These are phyloP conservation scores for Rhododendron simsii DNA, from an alignment of 148 eudicot genomes.

Conservation along the genomic window DNA sequence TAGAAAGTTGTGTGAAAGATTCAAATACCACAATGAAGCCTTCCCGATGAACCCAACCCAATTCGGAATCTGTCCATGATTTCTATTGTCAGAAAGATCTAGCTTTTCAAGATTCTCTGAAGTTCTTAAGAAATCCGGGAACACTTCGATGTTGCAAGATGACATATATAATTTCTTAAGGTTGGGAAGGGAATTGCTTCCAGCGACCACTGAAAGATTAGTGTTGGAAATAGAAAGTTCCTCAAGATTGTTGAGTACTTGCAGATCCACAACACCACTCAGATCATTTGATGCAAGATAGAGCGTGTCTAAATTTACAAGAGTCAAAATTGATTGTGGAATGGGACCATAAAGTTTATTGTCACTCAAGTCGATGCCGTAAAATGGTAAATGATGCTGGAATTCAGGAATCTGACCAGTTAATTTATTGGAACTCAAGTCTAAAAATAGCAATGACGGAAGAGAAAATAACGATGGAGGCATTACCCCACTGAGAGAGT, in stretches of 20 bases:
- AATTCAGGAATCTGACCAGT: slow-evolving; percentile 12
- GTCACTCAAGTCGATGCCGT: background rate
- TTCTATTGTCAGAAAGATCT: too few relatives aligned
- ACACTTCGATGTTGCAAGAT: slow-evolving; percentile 18
- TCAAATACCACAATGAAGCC: too few relatives aligned
- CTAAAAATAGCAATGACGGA: background rate
- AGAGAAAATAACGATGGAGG: slow-evolving; percentile 23
- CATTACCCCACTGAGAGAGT: slow-evolving; percentile 20
- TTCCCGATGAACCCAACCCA: too few relatives aligned
- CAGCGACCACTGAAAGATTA: background rate
- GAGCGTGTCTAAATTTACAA: background rate
- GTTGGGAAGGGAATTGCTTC: background rate
- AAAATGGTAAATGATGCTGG: background rate
- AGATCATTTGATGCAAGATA: slow-evolving; percentile 17
- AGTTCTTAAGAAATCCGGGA: background rate
- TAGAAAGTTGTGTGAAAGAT: too few relatives aligned
- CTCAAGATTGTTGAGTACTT: background rate
- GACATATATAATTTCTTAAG: background rate
- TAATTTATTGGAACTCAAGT: slow-evolving; percentile 9
- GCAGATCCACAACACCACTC: slow-evolving; percentile 16
- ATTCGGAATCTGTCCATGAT: too few relatives aligned
- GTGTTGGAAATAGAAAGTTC: slow-evolving; percentile 2
- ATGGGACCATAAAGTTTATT: slow-evolving; percentile 3
- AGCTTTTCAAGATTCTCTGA: too few relatives aligned
- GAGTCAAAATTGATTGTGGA: background rate